Percentiles rank a stretch among this genome's conserved stretches.
Evolutionary conservation across 805 yeast species (phyloP).

Genomic region (Komagataella phaffii): DNA sequence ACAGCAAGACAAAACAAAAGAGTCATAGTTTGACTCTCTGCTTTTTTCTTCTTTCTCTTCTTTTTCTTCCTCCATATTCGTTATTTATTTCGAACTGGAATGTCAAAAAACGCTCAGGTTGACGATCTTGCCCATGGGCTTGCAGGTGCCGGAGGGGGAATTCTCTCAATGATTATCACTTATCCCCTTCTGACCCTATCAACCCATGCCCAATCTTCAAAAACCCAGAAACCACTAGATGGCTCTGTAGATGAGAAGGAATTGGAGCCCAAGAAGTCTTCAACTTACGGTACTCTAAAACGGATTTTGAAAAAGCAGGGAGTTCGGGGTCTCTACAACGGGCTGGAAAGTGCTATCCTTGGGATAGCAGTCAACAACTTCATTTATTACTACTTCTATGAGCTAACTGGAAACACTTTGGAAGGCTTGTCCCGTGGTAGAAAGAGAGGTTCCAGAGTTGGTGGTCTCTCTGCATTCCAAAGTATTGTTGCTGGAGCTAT

Average conservation of each 20-base stretch:
- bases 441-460: conserved; percentile 2
- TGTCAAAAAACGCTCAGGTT: conserved; percentile 6
- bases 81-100: not conserved
- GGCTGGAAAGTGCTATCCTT: conserved; percentile 74
- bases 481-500: conserved; percentile 68
- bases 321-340: conserved; percentile 60
- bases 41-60: not conserved
- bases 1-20: not conserved
- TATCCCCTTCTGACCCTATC: conserved; percentile 83
- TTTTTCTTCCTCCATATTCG: not conserved
- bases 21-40: not conserved
- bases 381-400: conserved; percentile 85
- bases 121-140: conserved; percentile 74
- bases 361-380: conserved; percentile 83
- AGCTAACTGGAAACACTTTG: conserved; percentile 31
- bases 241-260: conserved; percentile 7
- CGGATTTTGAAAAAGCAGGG: conserved; percentile 47
- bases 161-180: conserved; percentile 73
- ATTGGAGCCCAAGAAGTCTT: conserved; percentile 1
- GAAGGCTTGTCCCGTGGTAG: conserved; percentile 1
- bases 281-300: conserved; percentile 17
- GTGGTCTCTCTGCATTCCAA: conserved; percentile 45
- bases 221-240: conserved; percentile 6
- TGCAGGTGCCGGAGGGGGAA: conserved; percentile 92
- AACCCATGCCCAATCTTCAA: conserved; percentile 75